Conservation (phyloP, 495 filamentous ascomycete species). For the Podospora didyma region DNA sequence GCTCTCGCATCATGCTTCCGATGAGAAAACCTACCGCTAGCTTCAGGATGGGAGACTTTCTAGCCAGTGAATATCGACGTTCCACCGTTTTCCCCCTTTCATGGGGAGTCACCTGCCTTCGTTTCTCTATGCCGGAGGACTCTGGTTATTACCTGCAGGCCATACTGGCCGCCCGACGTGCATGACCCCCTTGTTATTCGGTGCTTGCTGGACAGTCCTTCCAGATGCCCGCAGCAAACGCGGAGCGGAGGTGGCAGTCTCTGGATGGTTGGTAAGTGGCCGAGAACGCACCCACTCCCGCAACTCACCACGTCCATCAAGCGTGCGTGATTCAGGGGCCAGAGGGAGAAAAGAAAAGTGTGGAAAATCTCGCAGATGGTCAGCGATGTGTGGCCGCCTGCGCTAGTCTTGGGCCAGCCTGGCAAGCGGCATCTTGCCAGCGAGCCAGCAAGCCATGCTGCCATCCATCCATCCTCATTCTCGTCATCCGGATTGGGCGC, state of each 20-base stretch:
- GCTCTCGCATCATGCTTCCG: too few relatives aligned
- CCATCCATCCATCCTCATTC: neutral
- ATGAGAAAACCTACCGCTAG: too few relatives aligned
- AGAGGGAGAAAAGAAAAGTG: neutral
- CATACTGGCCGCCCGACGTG: neutral
- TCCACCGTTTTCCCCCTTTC: too few relatives aligned
- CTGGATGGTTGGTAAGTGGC: slow-evolving; percentile 12
- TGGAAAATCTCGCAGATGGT: neutral
- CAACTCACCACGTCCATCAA: slow-evolving; percentile 2
- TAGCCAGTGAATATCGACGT: too few relatives aligned
- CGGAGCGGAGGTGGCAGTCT: slow-evolving; percentile 24
- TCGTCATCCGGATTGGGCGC: neutral
- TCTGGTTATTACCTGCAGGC: neutral
- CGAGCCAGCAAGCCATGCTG: too few relatives aligned
- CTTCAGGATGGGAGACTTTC: too few relatives aligned
- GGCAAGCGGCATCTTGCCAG: too few relatives aligned
- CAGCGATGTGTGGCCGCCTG: too few relatives aligned
- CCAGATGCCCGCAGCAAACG: slow-evolving; percentile 13
- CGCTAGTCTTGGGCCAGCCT: too few relatives aligned
- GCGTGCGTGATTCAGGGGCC: neutral
- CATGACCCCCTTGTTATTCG: neutral
- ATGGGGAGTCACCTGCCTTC: neutral
- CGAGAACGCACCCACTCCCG: slow-evolving; percentile 1
- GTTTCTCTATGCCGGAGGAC: neutral
- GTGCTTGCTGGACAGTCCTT: neutral